phyloP scores from a whole-genome alignment of 2,329 filamentous ascomycete species.

The Monilinia fructigena region DNA sequence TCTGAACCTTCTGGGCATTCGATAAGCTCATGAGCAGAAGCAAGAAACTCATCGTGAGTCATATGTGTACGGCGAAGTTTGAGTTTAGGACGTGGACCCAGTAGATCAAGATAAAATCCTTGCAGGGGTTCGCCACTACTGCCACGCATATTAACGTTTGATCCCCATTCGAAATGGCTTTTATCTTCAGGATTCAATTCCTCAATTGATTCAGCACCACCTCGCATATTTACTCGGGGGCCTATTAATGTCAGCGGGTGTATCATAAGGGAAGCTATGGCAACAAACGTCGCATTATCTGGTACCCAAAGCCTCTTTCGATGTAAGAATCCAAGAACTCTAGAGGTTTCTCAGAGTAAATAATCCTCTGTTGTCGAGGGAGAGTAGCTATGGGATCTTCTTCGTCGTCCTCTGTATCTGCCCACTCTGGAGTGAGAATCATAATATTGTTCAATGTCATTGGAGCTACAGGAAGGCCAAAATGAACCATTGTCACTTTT shows the following conservation, averaged over 20 bases:
- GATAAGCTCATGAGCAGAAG: conserved; percentile 11
- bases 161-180: not conserved
- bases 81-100: conserved; percentile 1
- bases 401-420: conserved; percentile 27
- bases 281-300: conserved; percentile 30
- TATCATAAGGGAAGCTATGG: no score
- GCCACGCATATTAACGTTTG: conserved; percentile 15
- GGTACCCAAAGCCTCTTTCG: conserved; percentile 35
- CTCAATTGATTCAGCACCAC: conserved; percentile 13
- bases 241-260: conserved; percentile 10
- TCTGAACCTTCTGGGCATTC: not conserved
- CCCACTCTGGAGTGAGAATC: conserved; percentile 18
- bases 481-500: conserved; percentile 39
- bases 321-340: conserved; percentile 38
- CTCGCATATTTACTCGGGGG: conserved; percentile 11
- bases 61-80: conserved; percentile 11
- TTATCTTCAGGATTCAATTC: conserved; percentile 8
- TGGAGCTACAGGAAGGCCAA: conserved; percentile 37
- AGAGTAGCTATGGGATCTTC: conserved; percentile 24
- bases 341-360: conserved; percentile 35
- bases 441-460: conserved; percentile 35
- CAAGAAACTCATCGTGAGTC: not conserved
- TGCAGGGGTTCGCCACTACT: not conserved
- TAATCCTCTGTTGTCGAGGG: conserved; percentile 29
- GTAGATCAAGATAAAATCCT: not conserved